phyloP scores from a whole-genome alignment of 1,284 basidiomycete species.

The Cutaneotrichosporon cutaneum region DNA sequence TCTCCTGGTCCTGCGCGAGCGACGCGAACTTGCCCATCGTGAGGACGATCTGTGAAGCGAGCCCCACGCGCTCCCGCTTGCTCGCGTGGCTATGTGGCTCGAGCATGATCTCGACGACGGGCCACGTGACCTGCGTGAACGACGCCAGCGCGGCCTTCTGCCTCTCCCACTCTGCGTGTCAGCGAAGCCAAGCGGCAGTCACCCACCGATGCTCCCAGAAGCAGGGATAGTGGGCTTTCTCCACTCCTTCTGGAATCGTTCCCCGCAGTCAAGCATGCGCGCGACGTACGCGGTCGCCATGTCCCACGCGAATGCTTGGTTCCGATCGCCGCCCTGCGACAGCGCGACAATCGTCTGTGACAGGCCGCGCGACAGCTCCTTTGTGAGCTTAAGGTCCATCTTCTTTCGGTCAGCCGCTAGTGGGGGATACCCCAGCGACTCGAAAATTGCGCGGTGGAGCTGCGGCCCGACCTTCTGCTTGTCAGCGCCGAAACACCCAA shows the following conservation, averaged over 20 bases:
- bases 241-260: constrained; percentile 15
- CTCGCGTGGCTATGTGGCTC: constrained; percentile 10
- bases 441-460: constrained; percentile 16
- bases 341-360: constrained; percentile 25
- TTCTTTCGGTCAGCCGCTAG: background rate
- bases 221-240: constrained; percentile 3
- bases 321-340: constrained; percentile 23
- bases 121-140: constrained; percentile 27
- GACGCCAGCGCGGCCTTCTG: constrained; percentile 30
- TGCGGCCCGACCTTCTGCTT: constrained; percentile 12
- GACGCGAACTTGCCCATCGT: constrained; percentile 31
- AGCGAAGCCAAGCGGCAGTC: background rate
- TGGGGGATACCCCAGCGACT: constrained; percentile 15
- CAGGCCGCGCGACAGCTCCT: constrained; percentile 19
- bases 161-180: constrained; percentile 24
- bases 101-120: constrained; percentile 29
- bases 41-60: constrained; percentile 24
- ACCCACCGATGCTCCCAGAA: constrained; percentile 12
- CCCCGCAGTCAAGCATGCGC: constrained; percentile 20
- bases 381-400: constrained; percentile 1
- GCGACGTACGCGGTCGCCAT: constrained; percentile 24
- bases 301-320: constrained; percentile 24
- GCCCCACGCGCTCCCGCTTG: constrained; percentile 10
- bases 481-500: background rate
- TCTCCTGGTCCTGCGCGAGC: constrained; percentile 21